Evolutionary conservation across 495 filamentous ascomycete species (phyloP).

Genomic region (Chaetomidium leptoderma): DNA sequence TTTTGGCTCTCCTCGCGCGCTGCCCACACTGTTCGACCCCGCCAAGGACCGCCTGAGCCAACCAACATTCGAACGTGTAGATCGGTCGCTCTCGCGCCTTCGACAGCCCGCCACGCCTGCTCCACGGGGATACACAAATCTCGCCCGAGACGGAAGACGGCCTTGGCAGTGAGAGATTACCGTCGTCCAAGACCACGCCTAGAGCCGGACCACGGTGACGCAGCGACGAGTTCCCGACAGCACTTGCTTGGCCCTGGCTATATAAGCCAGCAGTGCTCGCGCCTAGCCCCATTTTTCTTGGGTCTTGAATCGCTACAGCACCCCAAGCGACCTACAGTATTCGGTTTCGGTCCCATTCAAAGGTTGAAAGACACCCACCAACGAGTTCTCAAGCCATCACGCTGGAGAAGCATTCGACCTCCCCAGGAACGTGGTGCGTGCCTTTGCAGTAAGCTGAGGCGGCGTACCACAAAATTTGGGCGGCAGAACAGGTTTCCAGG

Average conservation of each 20-base stretch:
- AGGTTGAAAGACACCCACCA: too few relatives aligned
- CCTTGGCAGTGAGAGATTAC: slow-evolving; percentile 32
- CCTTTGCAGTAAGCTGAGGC: slow-evolving; percentile 18
- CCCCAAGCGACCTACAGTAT: background rate
- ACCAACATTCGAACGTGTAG: slow-evolving; percentile 29
- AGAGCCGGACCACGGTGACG: slow-evolving; percentile 7
- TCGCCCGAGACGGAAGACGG: slow-evolving; percentile 23
- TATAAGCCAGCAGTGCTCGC: slow-evolving; percentile 14
- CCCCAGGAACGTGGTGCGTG: slow-evolving; percentile 3
- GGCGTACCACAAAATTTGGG: slow-evolving; percentile 16
- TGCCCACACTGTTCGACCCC: slow-evolving; percentile 3
- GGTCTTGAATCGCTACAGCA: background rate
- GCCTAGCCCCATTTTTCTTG: background rate
- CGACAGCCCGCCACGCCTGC: slow-evolving; percentile 28
- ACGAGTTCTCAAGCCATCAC: background rate
- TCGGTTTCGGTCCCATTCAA: slow-evolving; percentile 5
- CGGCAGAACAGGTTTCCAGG: slow-evolving; percentile 17
- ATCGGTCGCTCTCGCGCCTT: slow-evolving; percentile 29
- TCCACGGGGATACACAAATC: slow-evolving; percentile 34
- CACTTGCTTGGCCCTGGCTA: slow-evolving; percentile 1
- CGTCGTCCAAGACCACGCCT: slow-evolving; percentile 15
- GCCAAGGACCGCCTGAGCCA: slow-evolving; percentile 29
- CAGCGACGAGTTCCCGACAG: slow-evolving; percentile 1
- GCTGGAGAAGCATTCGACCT: slow-evolving; percentile 3
- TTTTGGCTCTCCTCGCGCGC: background rate